Base-by-base conservation (phyloP, 2,329 filamentous ascomycete species). In the Thielaviopsis ethacetica region DNA sequence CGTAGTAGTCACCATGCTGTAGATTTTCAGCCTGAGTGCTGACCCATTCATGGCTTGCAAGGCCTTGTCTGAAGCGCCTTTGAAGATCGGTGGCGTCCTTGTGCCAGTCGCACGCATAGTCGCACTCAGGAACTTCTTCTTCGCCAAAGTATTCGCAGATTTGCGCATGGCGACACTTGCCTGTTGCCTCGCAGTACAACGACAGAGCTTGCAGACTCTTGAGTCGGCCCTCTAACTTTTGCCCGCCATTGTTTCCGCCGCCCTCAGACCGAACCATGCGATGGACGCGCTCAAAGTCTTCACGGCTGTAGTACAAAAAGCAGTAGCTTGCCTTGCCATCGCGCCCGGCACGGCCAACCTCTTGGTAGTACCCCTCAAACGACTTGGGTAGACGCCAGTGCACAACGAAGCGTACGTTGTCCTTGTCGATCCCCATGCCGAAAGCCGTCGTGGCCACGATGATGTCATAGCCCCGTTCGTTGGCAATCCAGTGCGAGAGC, bases 341-440 rank as follows among this genome's bases (percentile, higher is more conserved):
- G 49, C 91, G 81, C 0, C 91, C 91, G 5, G 91, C 91, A 47
- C 91, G 85, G 0, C 91, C 91, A 1, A 89, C 91, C 76, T 97
- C 91, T 71, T 97, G 91, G 66, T 96, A 95, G 68, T 93, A 96
- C 1, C 91, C 89, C 69, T 97, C 91, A 68, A 97, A 95, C 2
- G 86, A 93, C 67, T 95, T 94, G 10, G 91, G 88, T 10, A 95
- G 78, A 61, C 89, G 86, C 90, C 91, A 97, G 71, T 97, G 91
- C 1, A 93, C 83, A 0, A 97, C 91, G 66, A 96, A 96, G 2
- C 91, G 86, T 12, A 97, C 91, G 65, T 95, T 86, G 57, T 93
- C 83, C 70, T 96, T 96, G 70, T 97, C 91, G 63, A 97, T 96
- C 26, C 91, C 91, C 91, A 97, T 97, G 2, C 91, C 91, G 66